Percentiles rank a stretch among this genome's conserved stretches.
Conservation (phyloP, 2,329 filamentous ascomycete species). For the Pochonia chlamydosporia region DNA sequence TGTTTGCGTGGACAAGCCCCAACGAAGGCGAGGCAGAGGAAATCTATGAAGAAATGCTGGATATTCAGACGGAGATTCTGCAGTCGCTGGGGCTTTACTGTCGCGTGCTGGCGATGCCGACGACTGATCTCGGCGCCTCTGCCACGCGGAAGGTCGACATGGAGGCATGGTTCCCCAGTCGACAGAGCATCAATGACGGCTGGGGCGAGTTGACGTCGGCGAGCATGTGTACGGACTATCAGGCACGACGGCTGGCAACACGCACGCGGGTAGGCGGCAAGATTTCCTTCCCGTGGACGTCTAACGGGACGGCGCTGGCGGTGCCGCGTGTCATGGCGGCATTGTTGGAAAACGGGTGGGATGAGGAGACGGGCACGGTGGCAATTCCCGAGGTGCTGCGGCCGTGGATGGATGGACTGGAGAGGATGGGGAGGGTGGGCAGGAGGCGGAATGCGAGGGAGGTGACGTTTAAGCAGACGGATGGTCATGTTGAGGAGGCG, state of each 20-base stretch:
- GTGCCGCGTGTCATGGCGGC: conserved; percentile 86
- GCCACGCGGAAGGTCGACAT: conserved; percentile 87
- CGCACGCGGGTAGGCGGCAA: conserved; percentile 53
- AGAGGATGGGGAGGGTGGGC: conserved; percentile 48
- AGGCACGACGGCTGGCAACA: conserved; percentile 76
- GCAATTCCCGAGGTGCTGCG: conserved; percentile 72
- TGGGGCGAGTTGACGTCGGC: conserved; percentile 94
- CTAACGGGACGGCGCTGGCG: conserved; percentile 91
- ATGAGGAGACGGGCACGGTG: conserved; percentile 61
- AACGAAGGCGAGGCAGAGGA: conserved; percentile 41
- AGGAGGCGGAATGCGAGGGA: conserved; percentile 14
- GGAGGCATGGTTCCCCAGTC: conserved; percentile 87
- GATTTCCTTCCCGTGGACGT: conserved; percentile 74
- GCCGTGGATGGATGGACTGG: conserved; percentile 76
- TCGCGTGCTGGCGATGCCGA: conserved; percentile 89
- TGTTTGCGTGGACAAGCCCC: conserved; percentile 85
- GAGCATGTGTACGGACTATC: conserved; percentile 92
- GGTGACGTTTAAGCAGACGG: background rate
- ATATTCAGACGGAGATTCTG: conserved; percentile 81
- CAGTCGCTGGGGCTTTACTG: conserved; percentile 72
- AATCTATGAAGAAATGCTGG: conserved; percentile 79
- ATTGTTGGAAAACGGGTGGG: conserved; percentile 85
- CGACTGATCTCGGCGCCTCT: conserved; percentile 80
- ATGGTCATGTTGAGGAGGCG: background rate
- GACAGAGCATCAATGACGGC: conserved; percentile 51